Percentiles rank a stretch among this genome's conserved stretches.
Conservation (phyloP, 208 protist species). For the Leishmania turanica region DNA sequence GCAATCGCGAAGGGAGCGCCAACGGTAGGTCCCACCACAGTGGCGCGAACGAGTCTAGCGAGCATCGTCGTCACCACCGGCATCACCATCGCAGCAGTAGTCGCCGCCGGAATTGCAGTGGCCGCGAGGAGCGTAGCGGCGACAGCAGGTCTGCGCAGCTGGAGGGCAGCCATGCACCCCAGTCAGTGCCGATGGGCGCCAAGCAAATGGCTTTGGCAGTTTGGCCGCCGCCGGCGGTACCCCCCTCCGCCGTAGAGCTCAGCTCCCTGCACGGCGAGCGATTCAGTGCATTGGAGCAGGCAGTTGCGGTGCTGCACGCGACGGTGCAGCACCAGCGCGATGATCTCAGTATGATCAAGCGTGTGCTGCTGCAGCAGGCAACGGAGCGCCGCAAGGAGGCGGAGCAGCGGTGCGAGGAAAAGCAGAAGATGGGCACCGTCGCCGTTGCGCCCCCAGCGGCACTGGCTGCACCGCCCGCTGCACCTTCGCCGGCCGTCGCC, state of each 20-base stretch:
- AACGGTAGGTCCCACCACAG: neutral
- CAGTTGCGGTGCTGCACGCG: slow-evolving; percentile 75
- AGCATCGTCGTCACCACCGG: neutral
- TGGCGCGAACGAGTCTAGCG: neutral
- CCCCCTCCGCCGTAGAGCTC: neutral
- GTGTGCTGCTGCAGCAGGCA: slow-evolving; percentile 83
- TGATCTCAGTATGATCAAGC: slow-evolving; percentile 85
- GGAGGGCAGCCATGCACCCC: neutral
- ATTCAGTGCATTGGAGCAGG: slow-evolving; percentile 65
- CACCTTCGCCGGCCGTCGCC: neutral
- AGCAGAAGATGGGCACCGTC: slow-evolving; percentile 15
- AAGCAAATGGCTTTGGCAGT: neutral
- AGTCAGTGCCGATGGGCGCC: neutral
- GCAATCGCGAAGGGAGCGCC: slow-evolving; percentile 1
- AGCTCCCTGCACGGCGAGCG: slow-evolving; percentile 40
- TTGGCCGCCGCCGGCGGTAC: neutral
- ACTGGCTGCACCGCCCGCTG: neutral
- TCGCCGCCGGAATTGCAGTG: neutral
- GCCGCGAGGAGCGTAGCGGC: neutral
- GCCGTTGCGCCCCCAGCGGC: slow-evolving; percentile 8
- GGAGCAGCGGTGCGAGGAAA: slow-evolving; percentile 41
- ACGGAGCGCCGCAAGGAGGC: slow-evolving; percentile 56
- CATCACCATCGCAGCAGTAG: slow-evolving; percentile 2
- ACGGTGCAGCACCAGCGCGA: slow-evolving; percentile 83
- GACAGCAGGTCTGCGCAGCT: neutral